Conservation (phyloP, 2,329 filamentous ascomycete species). For the Colletotrichum sojae region DNA sequence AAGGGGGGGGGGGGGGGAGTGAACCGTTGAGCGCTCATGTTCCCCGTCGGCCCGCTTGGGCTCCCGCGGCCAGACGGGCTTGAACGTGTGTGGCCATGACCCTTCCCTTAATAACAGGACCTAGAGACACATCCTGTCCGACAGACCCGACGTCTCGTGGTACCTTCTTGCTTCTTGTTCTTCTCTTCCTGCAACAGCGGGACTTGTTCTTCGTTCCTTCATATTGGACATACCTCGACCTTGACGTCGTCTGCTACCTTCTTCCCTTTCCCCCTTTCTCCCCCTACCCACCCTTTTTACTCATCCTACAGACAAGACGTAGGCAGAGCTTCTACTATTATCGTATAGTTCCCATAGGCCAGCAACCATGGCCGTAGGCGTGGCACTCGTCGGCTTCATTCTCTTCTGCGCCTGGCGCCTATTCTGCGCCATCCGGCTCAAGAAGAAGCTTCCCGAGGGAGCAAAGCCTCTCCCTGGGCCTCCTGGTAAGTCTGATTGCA, state of each 20-base stretch:
- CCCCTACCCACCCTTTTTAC: not conserved
- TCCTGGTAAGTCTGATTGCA: constrained; percentile 42
- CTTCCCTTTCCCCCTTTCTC: constrained; percentile 9
- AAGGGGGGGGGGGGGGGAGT: not conserved
- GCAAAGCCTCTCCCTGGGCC: constrained; percentile 49
- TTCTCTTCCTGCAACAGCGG: constrained; percentile 28
- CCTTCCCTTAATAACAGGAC: constrained; percentile 38
- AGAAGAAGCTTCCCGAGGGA: constrained; percentile 46
- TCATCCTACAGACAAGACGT: not conserved
- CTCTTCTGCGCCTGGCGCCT: constrained; percentile 38
- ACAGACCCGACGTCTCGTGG: constrained; percentile 21
- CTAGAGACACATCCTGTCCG: constrained; percentile 29
- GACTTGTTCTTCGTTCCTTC: constrained; percentile 29
- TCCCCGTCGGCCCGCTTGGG: constrained; percentile 37
- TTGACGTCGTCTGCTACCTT: constrained; percentile 4
- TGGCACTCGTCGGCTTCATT: constrained; percentile 36
- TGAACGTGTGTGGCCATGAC: constrained; percentile 21
- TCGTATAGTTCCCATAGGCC: constrained; percentile 11
- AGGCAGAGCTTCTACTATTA: not conserved
- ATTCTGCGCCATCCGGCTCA: constrained; percentile 30
- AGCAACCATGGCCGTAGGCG: constrained; percentile 34
- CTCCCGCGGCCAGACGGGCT: constrained; percentile 33
- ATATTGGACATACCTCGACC: constrained; percentile 5
- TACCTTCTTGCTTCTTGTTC: constrained; percentile 19
- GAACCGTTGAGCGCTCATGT: constrained; percentile 37